Base-by-base conservation (phyloP, 139 green algal species). In the Micractinium sp. region DNA sequence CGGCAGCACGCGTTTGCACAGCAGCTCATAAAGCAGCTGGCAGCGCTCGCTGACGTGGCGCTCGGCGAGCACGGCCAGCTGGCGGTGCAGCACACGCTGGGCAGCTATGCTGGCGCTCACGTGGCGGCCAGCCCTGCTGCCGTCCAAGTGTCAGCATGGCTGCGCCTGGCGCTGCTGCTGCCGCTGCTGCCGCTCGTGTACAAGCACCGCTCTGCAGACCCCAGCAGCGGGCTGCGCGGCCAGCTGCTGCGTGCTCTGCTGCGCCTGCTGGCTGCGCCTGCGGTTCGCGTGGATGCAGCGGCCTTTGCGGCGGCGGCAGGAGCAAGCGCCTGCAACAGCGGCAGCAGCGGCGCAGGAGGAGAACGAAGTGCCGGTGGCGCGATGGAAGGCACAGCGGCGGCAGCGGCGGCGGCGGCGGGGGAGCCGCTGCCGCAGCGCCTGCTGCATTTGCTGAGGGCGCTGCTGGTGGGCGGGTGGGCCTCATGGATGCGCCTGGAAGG, bases 151-250 rank as follows among this genome's bases (percentile, higher is more conserved):
- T 87, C 88, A 0, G 39, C 91, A 4, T 93, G 90, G 93, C 53
- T 92, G 87, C 86, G 91, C n/a, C 91, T 95, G 85, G 66, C 36
- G 0, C 56, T 93, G 56, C 91, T 95, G 80, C 66, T 90, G 82
- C 91, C 93, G 13, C 87, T 95, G 89, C 89, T 95, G 91, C 93
- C 93, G 4, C 87, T 94, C 14, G 87, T 95, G 36, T 90, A 93
- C 66, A 81, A 87, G 38, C 90, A 94, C 89, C 81, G 81, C 25
- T 67, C 79, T 15, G 74, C 73, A 61, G 82, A 79, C 22, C 56
- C 35, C n/a, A 63, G n/a, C n/a, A 33, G 25, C 16, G 90, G 90
- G 35, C 85, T 95, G 79, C 83, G 93, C 15, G 53, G 53, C 35
- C 67, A 82, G 87, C 87, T 92, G 77, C 79, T 86, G 18, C 53